These are phyloP conservation scores for Picea glauca DNA, from an alignment of 75 land plant genomes.

Conservation along the genomic window DNA sequence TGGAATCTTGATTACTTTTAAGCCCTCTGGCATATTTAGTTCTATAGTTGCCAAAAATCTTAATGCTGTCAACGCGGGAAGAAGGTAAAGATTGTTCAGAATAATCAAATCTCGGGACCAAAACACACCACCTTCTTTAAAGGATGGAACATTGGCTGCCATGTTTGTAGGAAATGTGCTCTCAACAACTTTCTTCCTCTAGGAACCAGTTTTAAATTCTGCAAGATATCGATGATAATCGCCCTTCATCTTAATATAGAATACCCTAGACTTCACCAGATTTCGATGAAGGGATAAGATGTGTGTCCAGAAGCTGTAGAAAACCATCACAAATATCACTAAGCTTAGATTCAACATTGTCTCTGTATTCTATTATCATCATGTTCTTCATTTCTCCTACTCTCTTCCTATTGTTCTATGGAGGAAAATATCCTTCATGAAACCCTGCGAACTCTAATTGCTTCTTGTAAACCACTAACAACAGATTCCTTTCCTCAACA, in stretches of 20 bases:
- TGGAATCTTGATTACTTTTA: neutral
- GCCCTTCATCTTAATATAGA: constrained; percentile 80
- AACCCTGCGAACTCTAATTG: constrained; percentile 60
- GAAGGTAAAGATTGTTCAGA: constrained; percentile 46
- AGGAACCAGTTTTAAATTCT: too few relatives aligned
- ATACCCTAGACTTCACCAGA: constrained; percentile 65
- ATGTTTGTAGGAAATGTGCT: too few relatives aligned
- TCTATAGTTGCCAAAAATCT: constrained; percentile 78
- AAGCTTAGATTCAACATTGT: constrained; percentile 58
- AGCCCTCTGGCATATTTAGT: constrained; percentile 25
- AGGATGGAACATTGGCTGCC: constrained; percentile 73
- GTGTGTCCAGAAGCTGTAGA: constrained; percentile 41
- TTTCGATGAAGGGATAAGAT: constrained; percentile 48
- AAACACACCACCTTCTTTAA: constrained; percentile 67
- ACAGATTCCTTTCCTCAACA: constrained; percentile 63
- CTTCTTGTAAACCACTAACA: constrained; percentile 64
- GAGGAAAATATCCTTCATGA: constrained; percentile 67
- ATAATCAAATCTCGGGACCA: constrained; percentile 79
- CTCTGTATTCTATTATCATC: constrained; percentile 53
- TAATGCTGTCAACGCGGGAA: constrained; percentile 64
- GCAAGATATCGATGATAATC: constrained; percentile 71
- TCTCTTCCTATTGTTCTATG: constrained; percentile 67
- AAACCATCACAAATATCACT: constrained; percentile 51
- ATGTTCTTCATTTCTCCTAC: constrained; percentile 62
- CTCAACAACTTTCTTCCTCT: too few relatives aligned